These are phyloP conservation scores for Ochetophila trinervis DNA, from an alignment of 306 rosid species.

Conservation along the genomic window DNA sequence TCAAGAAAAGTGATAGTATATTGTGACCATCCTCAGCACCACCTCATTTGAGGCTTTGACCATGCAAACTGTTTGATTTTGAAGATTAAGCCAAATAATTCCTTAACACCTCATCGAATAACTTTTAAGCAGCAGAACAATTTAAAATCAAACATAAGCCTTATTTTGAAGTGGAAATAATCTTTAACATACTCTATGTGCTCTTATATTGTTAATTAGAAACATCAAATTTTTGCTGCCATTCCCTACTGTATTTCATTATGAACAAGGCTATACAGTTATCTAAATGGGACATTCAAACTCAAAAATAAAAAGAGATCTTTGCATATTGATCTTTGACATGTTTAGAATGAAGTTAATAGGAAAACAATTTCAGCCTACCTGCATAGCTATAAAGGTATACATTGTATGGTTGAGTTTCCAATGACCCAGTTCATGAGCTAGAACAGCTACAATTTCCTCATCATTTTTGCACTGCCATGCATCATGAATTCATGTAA, in stretches of 20 bases:
- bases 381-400: slow-evolving; percentile 95
- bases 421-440: slow-evolving; percentile 99
- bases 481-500: neutral
- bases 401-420: slow-evolving; percentile 90
- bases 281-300: neutral
- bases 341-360: slow-evolving; percentile 1
- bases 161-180: neutral
- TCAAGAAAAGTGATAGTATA: neutral
- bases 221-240: neutral
- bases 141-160: neutral
- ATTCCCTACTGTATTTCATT: neutral
- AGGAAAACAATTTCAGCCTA: slow-evolving; percentile 33
- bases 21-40: neutral
- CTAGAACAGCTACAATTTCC: slow-evolving; percentile 95
- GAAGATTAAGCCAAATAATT: neutral
- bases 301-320: neutral
- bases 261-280: too few species aligned
- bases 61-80: neutral
- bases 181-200: neutral
- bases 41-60: neutral
- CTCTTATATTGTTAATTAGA: neutral
- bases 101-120: neutral
- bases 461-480: slow-evolving; percentile 88
- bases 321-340: neutral
- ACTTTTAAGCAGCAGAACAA: neutral